phyloP scores from a whole-genome alignment of 2,329 filamentous ascomycete species.

The Cladorrhinum sp. region DNA sequence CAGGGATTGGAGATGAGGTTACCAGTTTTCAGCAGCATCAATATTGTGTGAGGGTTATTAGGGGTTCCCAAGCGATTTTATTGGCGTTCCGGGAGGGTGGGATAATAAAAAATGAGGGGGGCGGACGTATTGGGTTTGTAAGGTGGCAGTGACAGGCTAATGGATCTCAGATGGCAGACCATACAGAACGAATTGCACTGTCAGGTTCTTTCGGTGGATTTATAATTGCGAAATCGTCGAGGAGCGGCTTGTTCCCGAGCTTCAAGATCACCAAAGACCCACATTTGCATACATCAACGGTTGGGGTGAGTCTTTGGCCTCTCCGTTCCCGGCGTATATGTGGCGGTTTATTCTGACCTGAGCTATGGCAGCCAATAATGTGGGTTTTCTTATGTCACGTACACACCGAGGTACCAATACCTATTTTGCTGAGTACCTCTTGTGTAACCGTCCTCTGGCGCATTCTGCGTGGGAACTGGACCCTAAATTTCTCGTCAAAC shows the following conservation, averaged over 20 bases:
- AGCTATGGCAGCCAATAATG: background rate
- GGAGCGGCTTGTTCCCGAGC: background rate
- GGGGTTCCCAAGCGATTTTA: background rate
- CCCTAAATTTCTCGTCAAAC: background rate
- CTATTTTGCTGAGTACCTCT: background rate
- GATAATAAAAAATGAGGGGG: background rate
- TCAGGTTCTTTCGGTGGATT: no score
- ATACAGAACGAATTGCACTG: background rate
- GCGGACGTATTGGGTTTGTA: constrained; percentile 5
- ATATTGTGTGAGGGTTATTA: background rate
- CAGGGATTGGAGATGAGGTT: constrained; percentile 14
- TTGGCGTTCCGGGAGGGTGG: background rate
- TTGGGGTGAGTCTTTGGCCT: background rate
- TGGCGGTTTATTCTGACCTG: background rate
- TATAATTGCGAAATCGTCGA: no score
- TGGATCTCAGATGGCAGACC: constrained; percentile 16
- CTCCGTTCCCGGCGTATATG: background rate
- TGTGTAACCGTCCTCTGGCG: background rate
- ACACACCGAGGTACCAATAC: background rate
- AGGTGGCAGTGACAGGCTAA: constrained; percentile 20
- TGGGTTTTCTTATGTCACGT: background rate
- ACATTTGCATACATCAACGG: background rate
- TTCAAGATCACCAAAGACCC: background rate
- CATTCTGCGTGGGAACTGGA: background rate
- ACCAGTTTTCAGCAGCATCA: background rate